phyloP scores from a whole-genome alignment of 257 asterid species.

The Solanum sejunctum region DNA sequence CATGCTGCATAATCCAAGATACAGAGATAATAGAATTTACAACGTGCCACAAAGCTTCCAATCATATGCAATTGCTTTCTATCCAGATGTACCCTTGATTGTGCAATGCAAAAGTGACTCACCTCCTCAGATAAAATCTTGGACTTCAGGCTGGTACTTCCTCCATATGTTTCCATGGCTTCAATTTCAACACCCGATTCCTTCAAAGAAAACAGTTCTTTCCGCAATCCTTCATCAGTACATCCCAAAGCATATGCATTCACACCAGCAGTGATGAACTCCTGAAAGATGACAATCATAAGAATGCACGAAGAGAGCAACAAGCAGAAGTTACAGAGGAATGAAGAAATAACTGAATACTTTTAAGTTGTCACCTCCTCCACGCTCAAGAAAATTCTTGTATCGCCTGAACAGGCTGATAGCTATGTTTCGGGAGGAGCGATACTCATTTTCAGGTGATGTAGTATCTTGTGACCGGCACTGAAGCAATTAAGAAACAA shows the following conservation, averaged over 20 bases:
- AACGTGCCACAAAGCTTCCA: too few species aligned
- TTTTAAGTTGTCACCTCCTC: slow-evolving; percentile 96
- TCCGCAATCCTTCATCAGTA: slow-evolving; percentile 69
- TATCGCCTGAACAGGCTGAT: slow-evolving; percentile 85
- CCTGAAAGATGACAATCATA: slow-evolving; percentile 33
- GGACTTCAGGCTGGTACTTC: slow-evolving; percentile 59
- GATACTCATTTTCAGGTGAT: slow-evolving; percentile 74
- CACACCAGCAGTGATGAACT: slow-evolving; percentile 90
- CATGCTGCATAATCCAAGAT: too few species aligned
- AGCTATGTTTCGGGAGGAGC: slow-evolving; percentile 87
- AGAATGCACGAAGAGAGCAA: neutral
- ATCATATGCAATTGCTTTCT: too few species aligned
- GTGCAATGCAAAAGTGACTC: too few species aligned
- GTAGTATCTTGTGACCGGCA: slow-evolving; percentile 61
- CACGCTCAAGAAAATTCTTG: slow-evolving; percentile 71
- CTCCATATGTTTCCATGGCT: slow-evolving; percentile 55
- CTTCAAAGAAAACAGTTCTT: slow-evolving; percentile 66
- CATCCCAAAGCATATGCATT: slow-evolving; percentile 93
- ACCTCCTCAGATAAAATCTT: slow-evolving; percentile 49
- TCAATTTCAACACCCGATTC: slow-evolving; percentile 74
- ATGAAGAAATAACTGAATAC: slow-evolving; percentile 29
- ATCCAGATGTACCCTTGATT: too few species aligned
- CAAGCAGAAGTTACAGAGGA: neutral
- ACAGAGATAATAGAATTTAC: too few species aligned
- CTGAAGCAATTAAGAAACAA: slow-evolving; percentile 15